Evolutionary conservation across 2,329 filamentous ascomycete genomes (phyloP), one percentile per base, ranked within the genome.

Genomic region (Botrytis cinerea): DNA sequence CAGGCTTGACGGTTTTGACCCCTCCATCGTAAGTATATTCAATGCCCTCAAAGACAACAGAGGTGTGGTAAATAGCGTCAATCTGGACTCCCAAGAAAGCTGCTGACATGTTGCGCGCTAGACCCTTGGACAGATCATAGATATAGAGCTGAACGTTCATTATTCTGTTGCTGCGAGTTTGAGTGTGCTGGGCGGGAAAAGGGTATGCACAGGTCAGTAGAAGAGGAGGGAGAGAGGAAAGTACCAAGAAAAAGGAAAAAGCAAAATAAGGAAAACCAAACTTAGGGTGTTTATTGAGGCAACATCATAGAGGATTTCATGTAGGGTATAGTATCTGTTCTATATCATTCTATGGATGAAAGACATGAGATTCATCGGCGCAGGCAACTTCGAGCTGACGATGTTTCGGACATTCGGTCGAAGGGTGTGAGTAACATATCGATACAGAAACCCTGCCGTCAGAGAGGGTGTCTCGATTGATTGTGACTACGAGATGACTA

Each of bases 41-140:
- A 69, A 92, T 87, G n/a, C 91, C 91, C 70, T 90, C 88, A 57
- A 98, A 86, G 60, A 97, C 91, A 71, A 99, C 90, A 0, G 95
- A 93, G 0, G 96, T 98, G 82, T 99, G 96, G 78, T 98, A 98
- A 71, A 99, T 90, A 71, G 96, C 96, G 82, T 98, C 95, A 68
- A 98, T 93, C 70, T 92, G 89, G 1, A 86, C 88, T 2, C 91
- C 91, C 7, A 91, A 87, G 63, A 92, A 84, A 66, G 87, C 83
- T 32, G 74, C 76, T 14, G 79, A 81, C 25, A 79, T 87, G 84
- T 76, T 89, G 87, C 25, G 87, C 84, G 16, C 90, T 81, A 72
- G 86, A 77, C 75, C 85, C 82, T 83, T 82, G 1, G 93, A 95
- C 66, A 95, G 86, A 83, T 95, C 93, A 79, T 95, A 95, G 54